phyloP scores from a whole-genome alignment of 768 basidiomycete genomes.

The Mrakia blollopis region DNA sequence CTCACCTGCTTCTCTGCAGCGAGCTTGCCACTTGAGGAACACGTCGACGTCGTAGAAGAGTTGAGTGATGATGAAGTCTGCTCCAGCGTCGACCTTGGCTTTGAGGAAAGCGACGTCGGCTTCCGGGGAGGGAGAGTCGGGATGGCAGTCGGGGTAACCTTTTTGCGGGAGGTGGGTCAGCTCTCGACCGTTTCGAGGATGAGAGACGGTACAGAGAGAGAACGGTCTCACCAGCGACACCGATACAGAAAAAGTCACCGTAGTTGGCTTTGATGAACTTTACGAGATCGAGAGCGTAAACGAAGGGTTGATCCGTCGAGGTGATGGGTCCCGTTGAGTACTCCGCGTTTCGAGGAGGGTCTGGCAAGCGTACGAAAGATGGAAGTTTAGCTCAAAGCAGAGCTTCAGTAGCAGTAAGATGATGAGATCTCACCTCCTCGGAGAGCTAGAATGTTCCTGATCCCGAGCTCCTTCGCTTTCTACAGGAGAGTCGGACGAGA shows the following conservation, averaged over 20 bases:
- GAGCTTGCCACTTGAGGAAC: slow-evolving; percentile 72
- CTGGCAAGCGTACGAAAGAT: not conserved
- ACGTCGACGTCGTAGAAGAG: slow-evolving; percentile 92
- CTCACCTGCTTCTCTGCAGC: slow-evolving; percentile 67
- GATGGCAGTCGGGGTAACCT: slow-evolving; percentile 76
- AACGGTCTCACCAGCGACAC: slow-evolving; percentile 69
- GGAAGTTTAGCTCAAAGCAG: not conserved
- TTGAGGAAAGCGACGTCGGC: slow-evolving; percentile 60
- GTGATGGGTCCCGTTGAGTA: slow-evolving; percentile 55
- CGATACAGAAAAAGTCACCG: slow-evolving; percentile 81
- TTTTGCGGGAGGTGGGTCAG: not conserved
- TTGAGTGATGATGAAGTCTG: slow-evolving; percentile 93
- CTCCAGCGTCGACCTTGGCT: slow-evolving; percentile 86
- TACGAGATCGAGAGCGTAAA: slow-evolving; percentile 88
- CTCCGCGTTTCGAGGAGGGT: slow-evolving; percentile 74
- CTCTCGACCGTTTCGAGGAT: not conserved
- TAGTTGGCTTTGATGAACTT: slow-evolving; percentile 80
- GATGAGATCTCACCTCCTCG: slow-evolving; percentile 65
- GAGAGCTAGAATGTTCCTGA: slow-evolving; percentile 84
- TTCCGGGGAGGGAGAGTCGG: slow-evolving; percentile 48
- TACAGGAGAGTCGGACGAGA: slow-evolving; percentile 34
- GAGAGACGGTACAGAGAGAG: not conserved
- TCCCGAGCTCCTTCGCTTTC: slow-evolving; percentile 74
- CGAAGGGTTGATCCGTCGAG: slow-evolving; percentile 41
- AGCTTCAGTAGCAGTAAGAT: not conserved